Evolutionary conservation across 2,329 filamentous ascomycete species (phyloP), one percentile per base, ranked within the genome.

Genomic region (Microcyclosporella mali): DNA sequence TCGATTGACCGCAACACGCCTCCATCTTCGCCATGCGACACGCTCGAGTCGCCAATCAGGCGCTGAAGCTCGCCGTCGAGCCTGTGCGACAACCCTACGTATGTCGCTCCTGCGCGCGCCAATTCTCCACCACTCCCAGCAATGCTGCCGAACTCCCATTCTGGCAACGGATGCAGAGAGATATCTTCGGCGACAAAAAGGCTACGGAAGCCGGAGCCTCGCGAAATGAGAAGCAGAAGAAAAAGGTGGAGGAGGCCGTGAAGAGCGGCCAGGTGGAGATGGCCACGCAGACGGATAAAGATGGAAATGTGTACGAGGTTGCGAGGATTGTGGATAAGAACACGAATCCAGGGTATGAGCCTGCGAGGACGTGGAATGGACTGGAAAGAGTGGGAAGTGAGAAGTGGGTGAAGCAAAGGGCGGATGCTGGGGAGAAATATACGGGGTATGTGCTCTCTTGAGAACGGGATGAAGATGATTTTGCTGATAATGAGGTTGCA

Each of bases 351-450:
- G 48, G 61, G 9, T 78, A 78, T 59, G 56, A 65, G 38, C 66
- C 66, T 14, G 70, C 75, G 18, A 59, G 58, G 27, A 71, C 64
- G 3, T 77, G 74, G 72, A 64, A 75, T 40, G 73, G 71, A 0
- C 59, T 84, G 45, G 68, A 74, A 51, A 65, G 63, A 37, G 67
- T 83, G 27, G 81, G 81, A 29, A 65, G 66, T 6, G 69, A 70
- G 45, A 56, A 70, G 40, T 71, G 67, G 67, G 54, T 62, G 27
- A 58, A 57, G 48, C 49, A 62, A 42, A 55, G 56, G 27, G 55
- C 61, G 18, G 59, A 62, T 50, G 35, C 61, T 51, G 49, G 66
- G 55, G 60, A 66, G 61, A 51, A 54, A 52, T 58, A 61, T 52
- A 33, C 62, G 52, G 47, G 64, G 63, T 56, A 57, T 53, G 56